Evolutionary conservation across 148 eudicot genomes (phyloP).

Genomic region (Cornus controversa): DNA sequence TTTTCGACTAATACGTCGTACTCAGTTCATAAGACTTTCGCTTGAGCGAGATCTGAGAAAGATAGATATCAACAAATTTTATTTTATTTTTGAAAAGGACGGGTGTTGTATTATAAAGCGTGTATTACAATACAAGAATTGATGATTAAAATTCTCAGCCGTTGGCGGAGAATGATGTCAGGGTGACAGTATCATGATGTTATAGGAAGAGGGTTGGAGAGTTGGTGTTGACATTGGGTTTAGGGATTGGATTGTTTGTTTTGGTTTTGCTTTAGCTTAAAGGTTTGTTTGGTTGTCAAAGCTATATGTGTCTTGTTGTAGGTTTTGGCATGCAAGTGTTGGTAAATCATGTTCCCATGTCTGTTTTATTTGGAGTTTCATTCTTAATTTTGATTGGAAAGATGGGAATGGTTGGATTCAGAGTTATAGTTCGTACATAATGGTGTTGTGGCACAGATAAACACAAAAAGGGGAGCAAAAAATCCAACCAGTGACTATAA

Average conservation of each 20-base stretch:
- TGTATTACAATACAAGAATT: slow-evolving; percentile 87
- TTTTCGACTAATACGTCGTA: too few relatives aligned
- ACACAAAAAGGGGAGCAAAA: too few relatives aligned
- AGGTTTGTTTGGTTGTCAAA: background rate
- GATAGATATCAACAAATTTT: too few relatives aligned
- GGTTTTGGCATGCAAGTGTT: slow-evolving; percentile 13
- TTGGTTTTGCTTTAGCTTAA: slow-evolving; percentile 11
- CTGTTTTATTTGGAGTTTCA: slow-evolving; percentile 3
- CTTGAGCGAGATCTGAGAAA: too few relatives aligned
- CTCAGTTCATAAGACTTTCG: too few relatives aligned
- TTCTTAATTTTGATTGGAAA: too few relatives aligned
- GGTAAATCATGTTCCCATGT: slow-evolving; percentile 23
- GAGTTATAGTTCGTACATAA: background rate
- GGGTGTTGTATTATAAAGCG: slow-evolving; percentile 78
- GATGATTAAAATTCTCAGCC: slow-evolving; percentile 96
- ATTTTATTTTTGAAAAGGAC: too few relatives aligned
- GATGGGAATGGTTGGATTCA: background rate
- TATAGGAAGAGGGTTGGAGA: slow-evolving; percentile 22
- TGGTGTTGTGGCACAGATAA: too few relatives aligned
- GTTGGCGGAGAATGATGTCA: slow-evolving; percentile 83
- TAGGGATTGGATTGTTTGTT: slow-evolving; percentile 23
- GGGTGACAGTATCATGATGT: slow-evolving; percentile 64
- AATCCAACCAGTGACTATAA: too few relatives aligned
- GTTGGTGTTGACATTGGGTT: slow-evolving; percentile 24
- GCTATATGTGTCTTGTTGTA: background rate